Percentiles rank a stretch among this genome's conserved stretches.
These are phyloP conservation scores for Colletotrichum cordylinicola DNA, from an alignment of 2,329 filamentous ascomycete genomes.

Conservation along the genomic window DNA sequence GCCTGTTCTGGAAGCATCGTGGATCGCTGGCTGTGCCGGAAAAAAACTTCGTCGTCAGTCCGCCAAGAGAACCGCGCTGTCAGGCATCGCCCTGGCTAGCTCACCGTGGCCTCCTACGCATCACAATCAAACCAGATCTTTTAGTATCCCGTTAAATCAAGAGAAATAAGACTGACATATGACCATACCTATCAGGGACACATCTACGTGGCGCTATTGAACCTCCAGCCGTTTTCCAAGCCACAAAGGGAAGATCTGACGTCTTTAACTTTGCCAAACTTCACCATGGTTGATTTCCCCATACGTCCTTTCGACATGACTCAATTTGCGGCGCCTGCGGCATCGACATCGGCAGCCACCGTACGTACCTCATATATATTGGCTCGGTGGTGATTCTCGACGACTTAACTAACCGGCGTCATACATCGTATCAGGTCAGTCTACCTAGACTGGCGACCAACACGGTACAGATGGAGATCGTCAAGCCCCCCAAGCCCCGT, in stretches of 20 bases:
- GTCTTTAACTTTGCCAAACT: not conserved
- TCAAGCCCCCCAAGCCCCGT: not conserved
- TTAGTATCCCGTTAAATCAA: not conserved
- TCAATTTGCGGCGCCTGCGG: not conserved
- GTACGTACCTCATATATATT: not conserved
- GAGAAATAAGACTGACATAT: not conserved
- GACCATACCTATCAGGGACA: not conserved
- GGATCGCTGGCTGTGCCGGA: not conserved
- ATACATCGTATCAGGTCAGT: not conserved
- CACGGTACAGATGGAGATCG: not conserved
- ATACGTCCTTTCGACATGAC: not conserved
- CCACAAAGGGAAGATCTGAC: not conserved
- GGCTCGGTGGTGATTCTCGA: not conserved
- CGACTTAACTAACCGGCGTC: not conserved
- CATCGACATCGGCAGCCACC: not conserved
- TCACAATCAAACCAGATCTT: not conserved
- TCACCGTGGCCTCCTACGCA: not conserved
- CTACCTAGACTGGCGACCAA: not conserved
- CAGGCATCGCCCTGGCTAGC: not conserved
- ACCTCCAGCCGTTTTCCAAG: not conserved
- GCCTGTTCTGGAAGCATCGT: not conserved
- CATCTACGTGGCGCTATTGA: not conserved
- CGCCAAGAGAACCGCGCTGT: not conserved
- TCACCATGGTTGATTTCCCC: not conserved
- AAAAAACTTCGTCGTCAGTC: not conserved